Conservation (phyloP, 352 stramenopile species). For the Phytophthora tentaculata region DNA sequence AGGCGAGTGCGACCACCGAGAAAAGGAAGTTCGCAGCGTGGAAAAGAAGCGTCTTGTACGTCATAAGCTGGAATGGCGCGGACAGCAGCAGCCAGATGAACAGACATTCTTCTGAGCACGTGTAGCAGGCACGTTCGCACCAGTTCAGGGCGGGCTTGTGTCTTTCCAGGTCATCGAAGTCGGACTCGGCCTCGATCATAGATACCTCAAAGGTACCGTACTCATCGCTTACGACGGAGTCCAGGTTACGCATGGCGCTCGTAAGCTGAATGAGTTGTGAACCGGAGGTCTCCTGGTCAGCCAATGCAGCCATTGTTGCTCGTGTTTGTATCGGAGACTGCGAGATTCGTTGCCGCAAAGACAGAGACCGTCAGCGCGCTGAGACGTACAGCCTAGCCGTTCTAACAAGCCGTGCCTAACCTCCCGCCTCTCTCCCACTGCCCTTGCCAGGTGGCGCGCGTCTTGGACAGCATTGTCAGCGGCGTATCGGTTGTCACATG, state of each 20-base stretch:
- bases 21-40: slow-evolving; percentile 57
- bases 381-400: slow-evolving; percentile 27
- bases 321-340: neutral
- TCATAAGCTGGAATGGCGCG: slow-evolving; percentile 55
- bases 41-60: slow-evolving; percentile 69
- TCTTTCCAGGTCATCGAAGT: slow-evolving; percentile 30
- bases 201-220: slow-evolving; percentile 81
- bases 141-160: slow-evolving; percentile 10
- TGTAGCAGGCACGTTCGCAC: slow-evolving; percentile 18
- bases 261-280: slow-evolving; percentile 19
- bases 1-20: slow-evolving; percentile 39
- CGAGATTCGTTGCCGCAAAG: neutral
- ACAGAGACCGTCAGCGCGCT: neutral
- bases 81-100: slow-evolving; percentile 60
- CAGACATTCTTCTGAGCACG: slow-evolving; percentile 53
- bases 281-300: slow-evolving; percentile 15
- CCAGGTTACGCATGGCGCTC: slow-evolving; percentile 16
- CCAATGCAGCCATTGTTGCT: slow-evolving; percentile 18
- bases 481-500: neutral
- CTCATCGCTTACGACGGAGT: slow-evolving; percentile 45
- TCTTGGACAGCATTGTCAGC: slow-evolving; percentile 5
- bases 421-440: slow-evolving; percentile 23
- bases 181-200: slow-evolving; percentile 62
- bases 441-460: slow-evolving; percentile 14
- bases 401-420: neutral